Evolutionary conservation across 305 asterid species (phyloP).

Genomic region (Fraxinus greggii): DNA sequence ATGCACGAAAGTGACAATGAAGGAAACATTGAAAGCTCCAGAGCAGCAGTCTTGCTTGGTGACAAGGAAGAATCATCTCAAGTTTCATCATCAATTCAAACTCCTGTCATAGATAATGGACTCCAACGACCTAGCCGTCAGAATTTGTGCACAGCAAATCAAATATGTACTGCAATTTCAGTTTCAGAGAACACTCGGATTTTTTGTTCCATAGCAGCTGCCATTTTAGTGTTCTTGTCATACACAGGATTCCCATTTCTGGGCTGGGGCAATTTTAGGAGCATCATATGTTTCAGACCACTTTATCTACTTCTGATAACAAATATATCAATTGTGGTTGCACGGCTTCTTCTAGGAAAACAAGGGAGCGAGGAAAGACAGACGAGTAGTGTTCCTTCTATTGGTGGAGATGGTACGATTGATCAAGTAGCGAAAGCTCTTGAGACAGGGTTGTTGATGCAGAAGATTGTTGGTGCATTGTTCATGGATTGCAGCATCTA

Average conservation of each 20-base stretch:
- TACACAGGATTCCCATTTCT: conserved; percentile 47
- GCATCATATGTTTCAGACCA: conserved; percentile 50
- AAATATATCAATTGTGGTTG: conserved; percentile 54
- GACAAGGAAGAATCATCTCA: conserved; percentile 31
- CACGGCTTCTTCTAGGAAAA: conserved; percentile 35
- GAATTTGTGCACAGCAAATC: conserved; percentile 33
- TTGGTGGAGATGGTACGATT: conserved; percentile 39
- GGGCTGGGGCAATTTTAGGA: conserved; percentile 36
- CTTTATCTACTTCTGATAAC: conserved; percentile 62
- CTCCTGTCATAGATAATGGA: conserved; percentile 24
- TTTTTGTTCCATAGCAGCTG: conserved; percentile 53
- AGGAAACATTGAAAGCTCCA: conserved; percentile 23
- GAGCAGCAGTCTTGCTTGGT: conserved; percentile 33
- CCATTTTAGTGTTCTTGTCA: conserved; percentile 56
- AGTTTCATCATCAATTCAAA: conserved; percentile 33
- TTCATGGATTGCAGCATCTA: conserved; percentile 70
- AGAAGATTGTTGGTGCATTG: conserved; percentile 47
- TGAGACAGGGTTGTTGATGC: conserved; percentile 50
- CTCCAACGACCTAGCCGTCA: conserved; percentile 26
- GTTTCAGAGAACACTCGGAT: conserved; percentile 60
- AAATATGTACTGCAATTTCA: conserved; percentile 51
- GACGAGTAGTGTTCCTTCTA: conserved; percentile 24
- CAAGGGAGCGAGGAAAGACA: conserved; percentile 30
- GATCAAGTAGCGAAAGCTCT: conserved; percentile 60
- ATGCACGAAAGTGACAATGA: conserved; percentile 32